Evolutionary conservation across 768 basidiomycete genomes (phyloP), one percentile per base, ranked within the genome.

Genomic region (Tricholoma furcatifolium): DNA sequence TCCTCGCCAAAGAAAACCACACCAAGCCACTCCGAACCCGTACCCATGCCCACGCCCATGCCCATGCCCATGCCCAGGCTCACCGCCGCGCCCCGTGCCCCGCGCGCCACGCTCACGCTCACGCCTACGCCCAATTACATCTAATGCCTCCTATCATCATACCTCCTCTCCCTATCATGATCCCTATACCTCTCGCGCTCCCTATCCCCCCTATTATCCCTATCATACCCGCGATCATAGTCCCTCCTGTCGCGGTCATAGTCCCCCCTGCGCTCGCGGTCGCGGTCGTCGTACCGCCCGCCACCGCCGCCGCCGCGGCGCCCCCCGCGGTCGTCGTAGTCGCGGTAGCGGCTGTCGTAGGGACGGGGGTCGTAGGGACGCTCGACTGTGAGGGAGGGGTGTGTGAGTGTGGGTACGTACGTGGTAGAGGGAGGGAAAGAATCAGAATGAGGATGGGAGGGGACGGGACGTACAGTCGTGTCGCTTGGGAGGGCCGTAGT

Each of bases 401-500:
- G n/a, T n/a, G n/a, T n/a, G n/a, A n/a, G n/a, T n/a, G n/a, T n/a
- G n/a, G n/a, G n/a, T n/a, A n/a, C n/a, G n/a, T n/a, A n/a, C n/a
- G n/a, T n/a, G n/a, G n/a, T 85, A 54, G 46, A 40, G n/a, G 36
- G 15, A 50, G 21, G 53, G 60, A 47, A 55, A 18, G 46, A 21
- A 50, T 58, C 15, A 62, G 53, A 51, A 30, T 15, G 44, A 23
- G 40, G 21, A 36, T 47, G 17, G 36, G 3, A 30, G 47, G 35
- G 18, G 46, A 55, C 23, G 51, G 60, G 32, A 69, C 80, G 53
- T 61, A 86, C 87, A 68, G 56, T 87, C 85, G 54, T 75, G 72
- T 35, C 90, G 80, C 73, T 95, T 93, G 40, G 93, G 91, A 43
- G 93, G 92, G 0, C 93, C 95, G 57, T 91, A 92, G 80, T 99